These are phyloP conservation scores for Kregervanrija pseudodelftensis DNA, from an alignment of 805 yeast genomes.

Conservation along the genomic window DNA sequence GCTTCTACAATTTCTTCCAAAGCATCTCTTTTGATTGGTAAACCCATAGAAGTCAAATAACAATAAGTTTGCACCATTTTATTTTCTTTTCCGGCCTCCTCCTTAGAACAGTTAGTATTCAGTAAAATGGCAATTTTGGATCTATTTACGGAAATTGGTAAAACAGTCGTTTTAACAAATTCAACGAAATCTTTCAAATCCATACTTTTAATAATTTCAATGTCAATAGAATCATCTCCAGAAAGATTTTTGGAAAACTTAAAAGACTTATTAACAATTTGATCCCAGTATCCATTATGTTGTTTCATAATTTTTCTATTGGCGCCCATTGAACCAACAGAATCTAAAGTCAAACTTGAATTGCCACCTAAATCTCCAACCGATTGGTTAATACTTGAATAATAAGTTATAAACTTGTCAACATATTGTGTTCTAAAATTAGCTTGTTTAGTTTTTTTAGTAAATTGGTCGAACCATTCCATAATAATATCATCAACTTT, in stretches of 20 bases:
- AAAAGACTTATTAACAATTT: conserved; percentile 38
- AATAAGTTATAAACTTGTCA: conserved; percentile 29
- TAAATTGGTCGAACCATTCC: conserved; percentile 30
- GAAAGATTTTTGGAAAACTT: conserved; percentile 28
- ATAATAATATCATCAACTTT: conserved; percentile 43
- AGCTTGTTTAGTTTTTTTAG: conserved; percentile 25
- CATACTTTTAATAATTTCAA: conserved; percentile 24
- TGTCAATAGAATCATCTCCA: conserved; percentile 30
- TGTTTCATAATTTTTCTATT: conserved; percentile 22
- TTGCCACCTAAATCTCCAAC: conserved; percentile 13
- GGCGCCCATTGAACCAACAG: conserved; percentile 16
- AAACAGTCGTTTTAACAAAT: conserved; percentile 30
- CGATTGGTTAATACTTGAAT: conserved; percentile 13
- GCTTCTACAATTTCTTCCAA: conserved; percentile 32
- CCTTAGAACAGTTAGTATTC: conserved; percentile 29
- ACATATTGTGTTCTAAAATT: conserved; percentile 32
- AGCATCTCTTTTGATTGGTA: conserved; percentile 36
- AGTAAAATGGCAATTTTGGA: conserved; percentile 38
- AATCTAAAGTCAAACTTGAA: conserved; percentile 20
- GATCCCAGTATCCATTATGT: conserved; percentile 46
- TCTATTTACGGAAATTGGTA: conserved; percentile 30
- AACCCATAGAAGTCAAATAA: conserved; percentile 40
- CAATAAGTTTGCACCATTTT: conserved; percentile 35
- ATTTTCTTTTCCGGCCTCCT: conserved; percentile 30
- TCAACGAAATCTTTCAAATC: conserved; percentile 26